Base-by-base conservation (phyloP, 1,284 basidiomycete species). In the Fomitopsis schrenkii region DNA sequence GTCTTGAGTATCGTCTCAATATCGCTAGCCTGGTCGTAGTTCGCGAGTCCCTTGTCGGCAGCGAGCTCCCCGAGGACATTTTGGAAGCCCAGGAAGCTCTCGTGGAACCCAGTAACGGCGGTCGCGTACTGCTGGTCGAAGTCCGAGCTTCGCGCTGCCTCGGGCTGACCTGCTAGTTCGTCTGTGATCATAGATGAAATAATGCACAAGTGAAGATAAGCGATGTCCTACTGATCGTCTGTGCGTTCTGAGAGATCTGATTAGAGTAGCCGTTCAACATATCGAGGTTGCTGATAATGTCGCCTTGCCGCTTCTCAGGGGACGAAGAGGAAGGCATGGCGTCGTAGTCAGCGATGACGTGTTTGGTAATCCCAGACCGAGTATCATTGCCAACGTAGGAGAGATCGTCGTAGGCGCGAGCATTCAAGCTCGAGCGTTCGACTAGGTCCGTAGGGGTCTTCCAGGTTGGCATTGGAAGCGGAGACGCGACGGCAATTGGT, bases 1-100 rank as follows among this genome's bases (percentile, higher is more conserved):
- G 79, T 68, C 70, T 86, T 86, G 56, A 89, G 62, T 17, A 81
- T 38, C 1, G 72, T 80, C 67, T 88, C 80, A 3, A 85, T 41
- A 26, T 73, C 68, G 65, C 80, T 74, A 28, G 68, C 69, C 3
- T 62, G 59, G 68, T 88, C 78, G 68, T 83, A 85, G 72, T 83
- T 77, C n/a, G 74, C 80, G 40, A 84, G 75, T 15, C 85, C 84
- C 61, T 82, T 82, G 66, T 81, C 77, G 9, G 75, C 70, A 22
- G 70, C 74, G 15, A 80, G 71, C 41, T 75, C 66, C 9, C 60
- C 71, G 40, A 83, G 72, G 50, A 72, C 66, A 53, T 59, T 67
- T 60, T 78, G 73, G 63, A 83, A 77, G 14, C 70, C 74, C 3
- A 67, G 65, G 52, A 83, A 67, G 65, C 78, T 78, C 36, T 63